These are phyloP conservation scores for Phellinidium pouzarii DNA, from an alignment of 1,284 basidiomycete genomes.

Conservation along the genomic window DNA sequence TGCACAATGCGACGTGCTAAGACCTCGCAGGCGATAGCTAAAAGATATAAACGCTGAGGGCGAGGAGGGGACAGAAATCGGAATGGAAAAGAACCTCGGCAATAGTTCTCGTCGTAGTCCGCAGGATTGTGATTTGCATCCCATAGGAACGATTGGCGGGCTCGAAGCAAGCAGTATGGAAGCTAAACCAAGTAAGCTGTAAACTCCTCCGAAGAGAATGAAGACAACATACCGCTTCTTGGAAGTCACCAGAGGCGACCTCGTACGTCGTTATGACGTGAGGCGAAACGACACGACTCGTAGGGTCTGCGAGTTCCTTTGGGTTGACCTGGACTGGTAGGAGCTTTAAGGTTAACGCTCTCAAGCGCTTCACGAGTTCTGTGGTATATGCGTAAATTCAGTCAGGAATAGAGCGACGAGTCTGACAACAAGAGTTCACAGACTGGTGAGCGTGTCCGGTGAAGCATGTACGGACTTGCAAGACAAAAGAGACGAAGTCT, in stretches of 20 bases:
- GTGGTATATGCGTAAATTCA: slow-evolving; percentile 6
- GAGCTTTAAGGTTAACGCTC: slow-evolving; percentile 69
- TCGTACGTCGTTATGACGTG: slow-evolving; percentile 59
- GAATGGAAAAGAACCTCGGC: slow-evolving; percentile 49
- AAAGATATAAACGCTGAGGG: neutral
- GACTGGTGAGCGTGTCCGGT: slow-evolving; percentile 70
- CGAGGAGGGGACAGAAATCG: neutral
- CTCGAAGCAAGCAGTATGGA: slow-evolving; percentile 76
- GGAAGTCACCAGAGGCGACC: slow-evolving; percentile 69
- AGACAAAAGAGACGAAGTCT: slow-evolving; percentile 41
- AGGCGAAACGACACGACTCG: slow-evolving; percentile 66
- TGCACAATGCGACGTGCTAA: slow-evolving; percentile 81
- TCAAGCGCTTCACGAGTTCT: slow-evolving; percentile 78
- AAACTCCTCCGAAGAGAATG: neutral
- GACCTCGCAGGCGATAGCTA: slow-evolving; percentile 81
- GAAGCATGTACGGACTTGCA: slow-evolving; percentile 45
- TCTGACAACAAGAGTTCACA: slow-evolving; percentile 21
- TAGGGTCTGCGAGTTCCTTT: slow-evolving; percentile 52
- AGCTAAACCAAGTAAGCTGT: slow-evolving; percentile 37
- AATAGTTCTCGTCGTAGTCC: slow-evolving; percentile 80
- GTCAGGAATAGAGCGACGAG: neutral
- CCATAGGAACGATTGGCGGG: slow-evolving; percentile 70
- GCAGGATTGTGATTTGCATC: slow-evolving; percentile 70
- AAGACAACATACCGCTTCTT: slow-evolving; percentile 57
- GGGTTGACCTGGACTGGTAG: slow-evolving; percentile 77